phyloP scores from a whole-genome alignment of 164 flowering plant genomes.

The Euptelea pleiosperma region DNA sequence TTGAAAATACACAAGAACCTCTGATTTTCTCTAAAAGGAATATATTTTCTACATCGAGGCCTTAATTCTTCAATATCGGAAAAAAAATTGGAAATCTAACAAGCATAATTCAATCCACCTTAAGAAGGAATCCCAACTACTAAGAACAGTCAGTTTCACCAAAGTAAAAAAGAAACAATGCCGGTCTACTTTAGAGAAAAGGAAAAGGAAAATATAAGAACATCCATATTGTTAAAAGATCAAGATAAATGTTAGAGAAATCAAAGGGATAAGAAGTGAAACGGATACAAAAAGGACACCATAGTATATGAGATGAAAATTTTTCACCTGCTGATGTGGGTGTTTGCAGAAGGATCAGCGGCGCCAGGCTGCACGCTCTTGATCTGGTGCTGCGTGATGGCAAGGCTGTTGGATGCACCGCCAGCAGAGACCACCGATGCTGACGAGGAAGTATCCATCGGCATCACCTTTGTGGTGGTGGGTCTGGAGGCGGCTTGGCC shows the following conservation, averaged over 20 bases:
- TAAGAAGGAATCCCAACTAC: conserved; percentile 1
- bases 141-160: conserved; percentile 5
- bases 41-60: background rate
- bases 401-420: conserved; percentile 38
- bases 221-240: conserved; percentile 1
- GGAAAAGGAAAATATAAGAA: background rate
- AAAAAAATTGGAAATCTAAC: conserved; percentile 6
- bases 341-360: conserved; percentile 27
- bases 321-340: conserved; percentile 42
- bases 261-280: background rate
- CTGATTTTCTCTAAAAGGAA: background rate
- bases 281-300: background rate
- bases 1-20: no score
- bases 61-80: conserved; percentile 3
- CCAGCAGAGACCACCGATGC: conserved; percentile 31
- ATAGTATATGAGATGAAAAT: background rate
- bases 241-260: background rate
- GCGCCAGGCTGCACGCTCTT: conserved; percentile 36
- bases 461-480: conserved; percentile 38
- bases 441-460: conserved; percentile 38
- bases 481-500: conserved; percentile 71
- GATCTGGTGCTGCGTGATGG: conserved; percentile 41
- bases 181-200: conserved; percentile 1
- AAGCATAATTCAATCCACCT: conserved; percentile 1
- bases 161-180: conserved; percentile 5